Percentiles rank a stretch among this genome's conserved stretches.
Evolutionary conservation across 2,329 filamentous ascomycete genomes (phyloP).

Genomic region (Hirsutella minnesotensis): DNA sequence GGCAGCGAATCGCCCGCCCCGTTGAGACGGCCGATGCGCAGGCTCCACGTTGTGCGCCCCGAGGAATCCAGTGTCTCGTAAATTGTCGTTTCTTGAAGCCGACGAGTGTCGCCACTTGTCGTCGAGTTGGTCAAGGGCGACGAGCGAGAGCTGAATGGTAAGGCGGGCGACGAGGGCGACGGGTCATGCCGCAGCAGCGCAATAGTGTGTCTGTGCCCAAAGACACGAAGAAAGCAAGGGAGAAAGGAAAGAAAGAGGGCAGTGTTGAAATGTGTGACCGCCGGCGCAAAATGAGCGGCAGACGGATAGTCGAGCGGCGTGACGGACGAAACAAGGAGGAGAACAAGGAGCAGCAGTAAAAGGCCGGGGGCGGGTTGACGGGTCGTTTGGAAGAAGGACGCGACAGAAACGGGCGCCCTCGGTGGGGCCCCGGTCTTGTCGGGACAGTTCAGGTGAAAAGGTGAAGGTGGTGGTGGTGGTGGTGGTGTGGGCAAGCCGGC

Average conservation of each 20-base stretch:
- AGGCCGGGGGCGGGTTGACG: too few species aligned
- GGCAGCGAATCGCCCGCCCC: not conserved
- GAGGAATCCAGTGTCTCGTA: not conserved
- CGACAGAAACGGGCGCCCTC: too few species aligned
- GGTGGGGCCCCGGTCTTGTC: too few species aligned
- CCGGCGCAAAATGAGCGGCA: too few species aligned
- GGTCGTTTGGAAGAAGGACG: too few species aligned
- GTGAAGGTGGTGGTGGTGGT: too few species aligned
- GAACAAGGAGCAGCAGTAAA: too few species aligned
- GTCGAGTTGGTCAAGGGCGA: not conserved
- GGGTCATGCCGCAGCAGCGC: not conserved
- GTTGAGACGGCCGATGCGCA: not conserved
- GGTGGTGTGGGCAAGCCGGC: too few species aligned
- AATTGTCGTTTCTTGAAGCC: not conserved
- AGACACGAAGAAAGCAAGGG: not conserved
- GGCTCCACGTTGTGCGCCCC: not conserved
- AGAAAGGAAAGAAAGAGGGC: not conserved
- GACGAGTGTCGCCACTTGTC: not conserved
- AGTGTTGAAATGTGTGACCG: not conserved
- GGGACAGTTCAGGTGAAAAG: too few species aligned
- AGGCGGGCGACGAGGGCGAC: not conserved
- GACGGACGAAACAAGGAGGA: not conserved
- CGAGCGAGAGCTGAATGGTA: not conserved
- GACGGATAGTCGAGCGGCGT: not conserved
- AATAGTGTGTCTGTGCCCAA: not conserved